Conservation (phyloP, 345 rosid genomes). For the Murraya paniculata region DNA sequence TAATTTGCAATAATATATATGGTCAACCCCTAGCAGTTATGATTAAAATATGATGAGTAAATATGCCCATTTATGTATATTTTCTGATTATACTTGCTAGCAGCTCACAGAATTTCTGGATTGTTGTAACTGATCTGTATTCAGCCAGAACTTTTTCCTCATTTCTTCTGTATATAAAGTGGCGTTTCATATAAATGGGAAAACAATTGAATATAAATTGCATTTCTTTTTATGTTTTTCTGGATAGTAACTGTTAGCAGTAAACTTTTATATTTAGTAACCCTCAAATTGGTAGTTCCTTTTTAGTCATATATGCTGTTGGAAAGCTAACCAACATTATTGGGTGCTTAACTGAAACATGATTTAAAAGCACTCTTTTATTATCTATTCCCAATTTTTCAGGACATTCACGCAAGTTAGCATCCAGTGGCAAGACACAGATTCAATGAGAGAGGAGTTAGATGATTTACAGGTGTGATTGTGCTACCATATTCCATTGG, state of each 20-base stretch:
- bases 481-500: not conserved
- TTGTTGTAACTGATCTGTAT: not conserved
- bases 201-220: not conserved
- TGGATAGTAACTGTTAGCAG: not conserved
- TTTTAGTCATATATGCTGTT: not conserved
- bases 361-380: conserved; percentile 1
- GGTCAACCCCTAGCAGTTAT: not conserved
- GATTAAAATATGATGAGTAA: not conserved
- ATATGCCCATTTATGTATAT: not conserved
- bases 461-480: conserved; percentile 87
- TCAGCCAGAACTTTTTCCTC: not conserved
- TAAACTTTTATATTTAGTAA: not conserved
- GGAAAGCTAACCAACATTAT: not conserved
- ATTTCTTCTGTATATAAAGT: not conserved
- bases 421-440: conserved; percentile 97
- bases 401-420: conserved; percentile 99
- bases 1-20: not conserved
- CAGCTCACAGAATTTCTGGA: not conserved
- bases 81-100: not conserved
- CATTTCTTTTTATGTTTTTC: not conserved
- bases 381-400: conserved; percentile 19
- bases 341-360: not conserved
- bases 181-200: not conserved
- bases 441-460: conserved; percentile 95
- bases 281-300: not conserved